Evolutionary conservation across 192 early-diverging fungal genomes (phyloP), one percentile per base, ranked within the genome.

Genomic region (Dimargaris cristalligena): DNA sequence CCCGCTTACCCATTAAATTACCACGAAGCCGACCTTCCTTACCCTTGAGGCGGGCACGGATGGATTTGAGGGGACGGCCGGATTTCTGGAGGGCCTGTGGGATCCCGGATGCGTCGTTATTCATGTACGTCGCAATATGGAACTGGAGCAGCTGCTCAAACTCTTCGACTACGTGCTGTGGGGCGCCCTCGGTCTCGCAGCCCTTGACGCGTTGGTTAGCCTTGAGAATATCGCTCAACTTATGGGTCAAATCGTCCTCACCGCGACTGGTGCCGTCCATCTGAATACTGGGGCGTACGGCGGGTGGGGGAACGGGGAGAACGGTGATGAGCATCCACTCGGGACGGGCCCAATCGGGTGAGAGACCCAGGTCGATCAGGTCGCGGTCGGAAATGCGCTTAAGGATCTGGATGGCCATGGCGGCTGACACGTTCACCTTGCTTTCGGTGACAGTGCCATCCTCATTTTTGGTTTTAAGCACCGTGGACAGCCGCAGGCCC

Each of bases 1-100:
- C 94, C 74, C 96, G 90, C 71, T 99, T 99, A 55, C 96, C 96
- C 96, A 99, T 99, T 73, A 99, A 74, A 70, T 99, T 99, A 57
- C 92, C 92, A 74, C 96, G 91, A 60, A 99, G 74, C 66, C 96
- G 88, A 50, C 93, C 96, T 71, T 99, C 96, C 71, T 99, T 99
- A 55, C 96, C 96, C 83, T 99, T 99, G 52, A 99, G 77, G 62
- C 96, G 80, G 18, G 88, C 88, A 63, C 94, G 84, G 60, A 99
- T 96, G 23, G 91, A 86, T 67, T 98, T 98, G 57, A 92, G 83
- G 47, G 92, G 89, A 72, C 96, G 75, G 35, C 92, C 92, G 50
- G 89, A 90, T 65, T 91, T 92, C 68, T 97, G 94, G 61, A 85
- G 69, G 33, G 90, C 82, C 67, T 83, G 80, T 11, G 94, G 96